Percentiles rank a stretch among this genome's conserved stretches.
These are phyloP conservation scores for Neofusicoccum ribis DNA, from an alignment of 2,329 filamentous ascomycete genomes.

Conservation along the genomic window DNA sequence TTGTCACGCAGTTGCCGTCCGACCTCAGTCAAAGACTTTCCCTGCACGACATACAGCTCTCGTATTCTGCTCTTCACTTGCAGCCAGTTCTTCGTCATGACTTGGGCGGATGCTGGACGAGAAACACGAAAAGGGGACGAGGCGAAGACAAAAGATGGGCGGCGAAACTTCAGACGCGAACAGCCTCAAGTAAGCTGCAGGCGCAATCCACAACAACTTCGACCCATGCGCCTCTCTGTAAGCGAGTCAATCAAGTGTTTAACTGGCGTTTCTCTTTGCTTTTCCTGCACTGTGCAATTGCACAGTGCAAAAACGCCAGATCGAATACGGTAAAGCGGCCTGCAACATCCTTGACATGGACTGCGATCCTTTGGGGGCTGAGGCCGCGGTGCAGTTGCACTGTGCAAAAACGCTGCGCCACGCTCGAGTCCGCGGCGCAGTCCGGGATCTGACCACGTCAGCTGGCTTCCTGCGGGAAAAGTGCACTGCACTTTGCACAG, in stretches of 20 bases:
- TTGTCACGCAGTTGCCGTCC: background rate
- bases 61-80: conserved; percentile 6
- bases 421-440: background rate
- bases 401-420: conserved; percentile 4
- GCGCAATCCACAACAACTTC: background rate
- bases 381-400: background rate
- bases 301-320: background rate
- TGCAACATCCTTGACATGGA: background rate
- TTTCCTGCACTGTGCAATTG: background rate
- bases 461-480: background rate
- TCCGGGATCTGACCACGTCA: background rate
- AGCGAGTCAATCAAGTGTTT: background rate
- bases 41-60: conserved; percentile 6
- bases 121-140: background rate
- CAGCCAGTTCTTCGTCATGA: conserved; percentile 18
- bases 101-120: background rate
- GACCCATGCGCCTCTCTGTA: background rate
- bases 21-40: conserved; percentile 8
- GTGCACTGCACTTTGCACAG: no score
- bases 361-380: background rate
- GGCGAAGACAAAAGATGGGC: background rate
- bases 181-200: background rate
- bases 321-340: background rate
- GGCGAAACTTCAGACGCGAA: no score
- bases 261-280: no score